Conservation (phyloP, 1,139 yeast genomes). For the Sugiyamaella xylanicola region DNA sequence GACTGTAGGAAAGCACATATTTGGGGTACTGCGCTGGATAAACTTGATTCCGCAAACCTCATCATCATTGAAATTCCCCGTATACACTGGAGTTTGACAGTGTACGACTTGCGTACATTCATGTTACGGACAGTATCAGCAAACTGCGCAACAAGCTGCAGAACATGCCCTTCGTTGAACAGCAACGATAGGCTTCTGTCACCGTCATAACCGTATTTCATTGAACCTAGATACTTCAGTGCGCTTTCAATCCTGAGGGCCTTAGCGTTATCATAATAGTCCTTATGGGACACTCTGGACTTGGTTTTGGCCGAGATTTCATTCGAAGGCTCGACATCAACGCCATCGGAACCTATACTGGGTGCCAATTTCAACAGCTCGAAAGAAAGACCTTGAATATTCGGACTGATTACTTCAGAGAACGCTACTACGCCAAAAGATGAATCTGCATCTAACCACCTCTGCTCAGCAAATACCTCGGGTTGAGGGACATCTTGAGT, state of each 20-base stretch:
- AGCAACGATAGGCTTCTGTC: constrained; percentile 21
- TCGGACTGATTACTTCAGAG: constrained; percentile 48
- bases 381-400: constrained; percentile 37
- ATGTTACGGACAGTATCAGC: constrained; percentile 78
- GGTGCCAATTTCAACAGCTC: constrained; percentile 39
- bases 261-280: constrained; percentile 24
- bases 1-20: constrained; percentile 85
- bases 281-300: background rate
- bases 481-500: constrained; percentile 49
- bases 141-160: constrained; percentile 78
- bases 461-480: constrained; percentile 52
- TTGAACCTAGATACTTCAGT: constrained; percentile 25
- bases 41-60: constrained; percentile 58
- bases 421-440: constrained; percentile 43
- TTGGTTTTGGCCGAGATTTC: background rate
- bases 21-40: constrained; percentile 83
- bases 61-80: constrained; percentile 73
- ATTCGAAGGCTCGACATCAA: background rate
- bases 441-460: constrained; percentile 58
- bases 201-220: constrained; percentile 20
- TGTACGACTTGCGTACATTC: constrained; percentile 67
- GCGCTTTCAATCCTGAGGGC: constrained; percentile 28
- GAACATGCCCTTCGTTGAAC: constrained; percentile 44
- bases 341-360: constrained; percentile 5
- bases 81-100: constrained; percentile 72